Base-by-base conservation (phyloP, 1,139 yeast genomes). In the Pichia terricola region DNA sequence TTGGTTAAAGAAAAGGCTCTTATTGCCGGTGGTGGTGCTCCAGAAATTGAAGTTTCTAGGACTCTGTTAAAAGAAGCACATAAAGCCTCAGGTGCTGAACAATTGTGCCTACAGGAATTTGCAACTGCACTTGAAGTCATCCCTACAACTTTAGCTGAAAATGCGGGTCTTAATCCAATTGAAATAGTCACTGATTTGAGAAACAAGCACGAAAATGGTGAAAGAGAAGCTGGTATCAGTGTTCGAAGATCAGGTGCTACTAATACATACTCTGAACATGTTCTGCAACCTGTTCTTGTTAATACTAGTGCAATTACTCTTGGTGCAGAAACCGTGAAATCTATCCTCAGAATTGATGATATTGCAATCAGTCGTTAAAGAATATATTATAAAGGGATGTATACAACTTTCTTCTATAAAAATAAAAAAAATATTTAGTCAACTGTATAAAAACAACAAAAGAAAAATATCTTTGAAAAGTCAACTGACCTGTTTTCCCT, bases 21-120 rank as follows among this genome's bases (percentile, higher is more conserved):
- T 59, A 87, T 91, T 66, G 96, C 97, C 11, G 99, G 99, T 57
- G 98, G 99, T 53, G 98, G 98, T 55, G 97, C 98, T 5, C 96
- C 98, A 40, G 99, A 91, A 68, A 79, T 91, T 55, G 98, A 91
- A 68, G 83, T 89, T 16, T 81, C 97, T 5, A 79, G 95, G 57
- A 77, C 79, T 28, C 68, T 91, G 55, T 72, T 77, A 64, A 81
- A 79, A 57, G 96, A 89, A 65, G 74, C 96, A 26, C 76, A 82
- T 50, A 69, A 78, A 40, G 70, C 86, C 52, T 75, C 87, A 26
- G 98, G 99, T 40, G 88, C 89, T 6, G 96, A 91, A 64, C 94
- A 94, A 45, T 81, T 88, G 57, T 94, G 95, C 56, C 91, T 89
- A 80, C 84, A 82, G 61, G 98, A 89, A 65, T 91, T 87, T 68